These are phyloP conservation scores for Gossypium turneri DNA, from an alignment of 345 rosid genomes.

Conservation along the genomic window DNA sequence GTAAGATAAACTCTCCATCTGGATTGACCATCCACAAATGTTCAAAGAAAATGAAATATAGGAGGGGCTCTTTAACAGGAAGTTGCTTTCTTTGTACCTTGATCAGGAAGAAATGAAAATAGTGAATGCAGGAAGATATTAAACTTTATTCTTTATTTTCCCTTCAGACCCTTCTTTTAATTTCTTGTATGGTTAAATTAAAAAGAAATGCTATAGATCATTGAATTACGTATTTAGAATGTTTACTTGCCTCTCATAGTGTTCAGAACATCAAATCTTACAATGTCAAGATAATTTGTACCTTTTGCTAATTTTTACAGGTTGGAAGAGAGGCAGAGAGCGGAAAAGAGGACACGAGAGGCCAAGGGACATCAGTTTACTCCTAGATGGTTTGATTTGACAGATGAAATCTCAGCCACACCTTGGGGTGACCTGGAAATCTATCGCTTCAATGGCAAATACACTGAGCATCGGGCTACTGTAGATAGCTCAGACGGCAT, in stretches of 20 bases:
- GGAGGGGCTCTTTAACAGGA: background rate
- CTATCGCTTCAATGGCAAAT: conserved; percentile 62
- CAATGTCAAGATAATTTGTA: background rate
- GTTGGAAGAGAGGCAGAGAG: conserved; percentile 81
- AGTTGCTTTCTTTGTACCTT: background rate
- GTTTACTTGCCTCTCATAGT: background rate
- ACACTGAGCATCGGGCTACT: conserved; percentile 46
- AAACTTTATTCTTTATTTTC: background rate
- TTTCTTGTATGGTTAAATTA: background rate
- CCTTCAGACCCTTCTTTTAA: background rate
- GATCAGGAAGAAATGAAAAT: background rate
- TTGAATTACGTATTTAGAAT: background rate
- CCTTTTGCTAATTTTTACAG: conserved; percentile 27
- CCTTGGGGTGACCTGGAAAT: conserved; percentile 79
- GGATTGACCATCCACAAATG: background rate
- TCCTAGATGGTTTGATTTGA: conserved; percentile 73
- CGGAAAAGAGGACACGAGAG: conserved; percentile 62
- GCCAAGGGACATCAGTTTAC: conserved; percentile 52
- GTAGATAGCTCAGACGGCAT: conserved; percentile 38
- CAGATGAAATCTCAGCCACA: conserved; percentile 55
- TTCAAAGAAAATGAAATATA: background rate
- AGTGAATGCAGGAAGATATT: background rate
- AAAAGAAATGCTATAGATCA: background rate
- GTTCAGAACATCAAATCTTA: background rate
- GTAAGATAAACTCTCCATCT: background rate